Conservation (phyloP, 75 land plant genomes). For the Cunninghamia lanceolata region DNA sequence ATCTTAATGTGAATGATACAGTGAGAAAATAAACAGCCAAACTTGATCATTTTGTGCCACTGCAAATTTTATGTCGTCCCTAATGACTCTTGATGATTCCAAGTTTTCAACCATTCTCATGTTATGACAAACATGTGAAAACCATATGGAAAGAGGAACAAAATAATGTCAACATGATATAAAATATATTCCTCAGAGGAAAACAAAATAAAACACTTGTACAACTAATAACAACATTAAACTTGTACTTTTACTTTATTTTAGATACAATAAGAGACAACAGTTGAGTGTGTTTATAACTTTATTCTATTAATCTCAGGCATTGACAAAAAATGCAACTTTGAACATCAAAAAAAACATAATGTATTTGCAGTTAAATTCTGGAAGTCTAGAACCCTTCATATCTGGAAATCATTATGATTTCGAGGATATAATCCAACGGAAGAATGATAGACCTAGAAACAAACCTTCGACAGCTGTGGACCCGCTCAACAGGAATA, state of each 20-base stretch:
- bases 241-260: not conserved
- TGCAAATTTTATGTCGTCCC: not conserved
- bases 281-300: not conserved
- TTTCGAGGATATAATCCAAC: not conserved
- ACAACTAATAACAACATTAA: not conserved
- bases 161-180: not conserved
- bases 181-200: not conserved
- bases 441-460: not conserved
- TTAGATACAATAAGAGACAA: not conserved
- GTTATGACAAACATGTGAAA: not conserved
- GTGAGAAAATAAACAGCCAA: not conserved
- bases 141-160: not conserved
- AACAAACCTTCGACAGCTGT: slow-evolving; percentile 81
- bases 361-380: not conserved
- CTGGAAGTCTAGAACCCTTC: not conserved
- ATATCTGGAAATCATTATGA: not conserved
- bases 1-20: not conserved
- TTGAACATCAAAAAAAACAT: not conserved
- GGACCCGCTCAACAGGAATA: slow-evolving; percentile 63
- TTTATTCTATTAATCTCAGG: not conserved
- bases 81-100: not conserved
- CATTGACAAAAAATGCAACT: not conserved
- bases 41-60: not conserved
- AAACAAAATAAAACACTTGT: not conserved
- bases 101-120: not conserved